A percentile compares a stretch with the other conserved stretches of the same genome.
These are phyloP conservation scores for Podaxis rugospora DNA, from an alignment of 768 basidiomycete species.

Conservation along the genomic window DNA sequence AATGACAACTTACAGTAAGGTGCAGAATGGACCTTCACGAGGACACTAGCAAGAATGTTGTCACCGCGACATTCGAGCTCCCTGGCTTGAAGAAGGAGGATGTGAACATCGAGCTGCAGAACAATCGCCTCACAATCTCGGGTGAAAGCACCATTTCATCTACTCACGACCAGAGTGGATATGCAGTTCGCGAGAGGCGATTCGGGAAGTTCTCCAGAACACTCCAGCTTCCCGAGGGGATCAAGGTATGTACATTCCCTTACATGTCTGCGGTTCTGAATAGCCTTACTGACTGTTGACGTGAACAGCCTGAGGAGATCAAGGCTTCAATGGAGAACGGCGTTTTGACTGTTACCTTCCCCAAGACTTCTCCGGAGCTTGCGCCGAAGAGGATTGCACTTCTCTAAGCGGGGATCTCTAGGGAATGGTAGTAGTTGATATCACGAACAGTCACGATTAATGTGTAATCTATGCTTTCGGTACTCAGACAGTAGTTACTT, in stretches of 20 bases:
- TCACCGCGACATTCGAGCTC: slow-evolving; percentile 50
- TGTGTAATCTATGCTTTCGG: not conserved
- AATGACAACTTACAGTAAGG: not conserved
- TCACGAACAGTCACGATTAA: not conserved
- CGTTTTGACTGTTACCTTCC: slow-evolving; percentile 43
- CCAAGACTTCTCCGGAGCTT: slow-evolving; percentile 31
- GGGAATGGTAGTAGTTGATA: not conserved
- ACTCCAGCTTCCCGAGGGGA: slow-evolving; percentile 40
- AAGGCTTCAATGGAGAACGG: slow-evolving; percentile 39
- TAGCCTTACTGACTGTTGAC: slow-evolving; percentile 1
- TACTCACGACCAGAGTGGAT: slow-evolving; percentile 26
- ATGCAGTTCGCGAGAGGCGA: slow-evolving; percentile 39
- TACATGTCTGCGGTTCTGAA: not conserved
- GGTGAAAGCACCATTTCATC: slow-evolving; percentile 32
- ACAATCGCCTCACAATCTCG: slow-evolving; percentile 40
- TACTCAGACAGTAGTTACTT: not conserved
- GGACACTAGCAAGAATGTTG: slow-evolving; percentile 33
- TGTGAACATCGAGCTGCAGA: slow-evolving; percentile 42
- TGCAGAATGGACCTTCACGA: slow-evolving; percentile 46
- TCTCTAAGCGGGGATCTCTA: slow-evolving; percentile 15
- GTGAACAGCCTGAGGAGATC: slow-evolving; percentile 17
- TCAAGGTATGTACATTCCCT: slow-evolving; percentile 32
- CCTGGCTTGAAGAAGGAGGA: slow-evolving; percentile 48
- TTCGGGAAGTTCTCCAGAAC: slow-evolving; percentile 36
- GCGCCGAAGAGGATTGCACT: slow-evolving; percentile 25